These are phyloP conservation scores for Monosporascus sp. DNA, from an alignment of 2,329 filamentous ascomycete genomes.

Conservation along the genomic window DNA sequence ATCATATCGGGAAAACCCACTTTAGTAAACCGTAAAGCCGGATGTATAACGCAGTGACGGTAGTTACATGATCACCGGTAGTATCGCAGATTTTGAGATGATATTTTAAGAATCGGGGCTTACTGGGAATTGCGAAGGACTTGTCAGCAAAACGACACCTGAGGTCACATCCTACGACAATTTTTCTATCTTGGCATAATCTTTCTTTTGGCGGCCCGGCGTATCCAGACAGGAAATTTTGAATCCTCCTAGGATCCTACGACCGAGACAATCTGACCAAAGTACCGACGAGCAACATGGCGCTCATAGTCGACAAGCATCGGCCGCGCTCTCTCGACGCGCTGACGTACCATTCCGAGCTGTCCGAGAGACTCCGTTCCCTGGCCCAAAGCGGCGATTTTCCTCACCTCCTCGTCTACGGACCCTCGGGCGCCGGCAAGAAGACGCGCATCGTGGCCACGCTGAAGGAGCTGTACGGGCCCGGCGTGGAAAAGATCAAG, in stretches of 20 bases:
- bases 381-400: slow-evolving; percentile 96
- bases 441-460: slow-evolving; percentile 96
- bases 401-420: slow-evolving; percentile 94
- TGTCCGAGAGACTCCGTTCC: slow-evolving; percentile 81
- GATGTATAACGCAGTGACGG: background rate
- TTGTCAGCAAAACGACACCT: background rate
- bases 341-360: slow-evolving; percentile 81
- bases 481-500: slow-evolving; percentile 99
- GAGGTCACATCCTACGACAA: background rate
- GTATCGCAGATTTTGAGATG: background rate
- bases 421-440: slow-evolving; percentile 92
- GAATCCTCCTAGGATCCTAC: background rate
- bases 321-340: slow-evolving; percentile 68
- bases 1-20: background rate
- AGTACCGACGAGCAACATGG: slow-evolving; percentile 40
- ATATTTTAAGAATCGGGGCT: background rate
- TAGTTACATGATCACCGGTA: background rate
- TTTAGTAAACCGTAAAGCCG: no score
- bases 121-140: background rate
- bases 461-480: slow-evolving; percentile 88
- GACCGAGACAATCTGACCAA: background rate
- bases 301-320: slow-evolving; percentile 67
- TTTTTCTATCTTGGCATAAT: background rate
- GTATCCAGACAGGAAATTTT: background rate
- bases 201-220: background rate